Base-by-base conservation (phyloP, 2,329 filamentous ascomycete genomes). In the Periconia sp. region DNA sequence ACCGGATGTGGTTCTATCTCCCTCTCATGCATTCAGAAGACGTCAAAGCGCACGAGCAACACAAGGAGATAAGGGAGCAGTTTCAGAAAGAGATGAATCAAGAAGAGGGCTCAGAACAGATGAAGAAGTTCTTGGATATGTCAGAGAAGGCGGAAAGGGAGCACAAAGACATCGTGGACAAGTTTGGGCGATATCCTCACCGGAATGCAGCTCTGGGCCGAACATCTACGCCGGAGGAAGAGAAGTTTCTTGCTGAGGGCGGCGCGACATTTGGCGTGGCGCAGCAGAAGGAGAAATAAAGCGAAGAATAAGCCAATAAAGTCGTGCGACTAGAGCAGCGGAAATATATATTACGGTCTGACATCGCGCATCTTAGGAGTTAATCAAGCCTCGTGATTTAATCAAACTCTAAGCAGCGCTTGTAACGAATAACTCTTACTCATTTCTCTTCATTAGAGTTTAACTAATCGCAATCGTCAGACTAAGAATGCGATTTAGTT, bases 21-120 rank as follows among this genome's bases (percentile, higher is more conserved):
- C 82, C 84, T 0, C 63, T 86, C 5, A 76, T 80, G 73, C 84
- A 87, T 61, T 78, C 78, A 0, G 82, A 85, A 58, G 66, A 76
- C 16, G 37, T 75, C 1, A 56, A 65, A 0, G 63, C 69, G 3
- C 82, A 84, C 43, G 61, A 77, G 8, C 40, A 61, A 19, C 66
- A 72, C 4, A 42, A 66, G 0, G 48, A 53, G 4, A 61, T 70
- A 15, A 65, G 71, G 16, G 59, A 52, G 1, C 57, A 62, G 5
- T 59, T 73, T 23, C 52, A 51, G 18, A 48, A 43, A 2, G 73
- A 76, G 22, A 52, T 72, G 0, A 56, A 70, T 16, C 48, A 43
- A 5, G 36, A 46, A 8, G 47, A 56, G 24, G 64, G 36, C 36
- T 72, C 54, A 44, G 59, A 43, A 5, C 57, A 57, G 1, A 63